These are phyloP conservation scores for Lyophyllum atratum DNA, from an alignment of 768 basidiomycete species.

Conservation along the genomic window DNA sequence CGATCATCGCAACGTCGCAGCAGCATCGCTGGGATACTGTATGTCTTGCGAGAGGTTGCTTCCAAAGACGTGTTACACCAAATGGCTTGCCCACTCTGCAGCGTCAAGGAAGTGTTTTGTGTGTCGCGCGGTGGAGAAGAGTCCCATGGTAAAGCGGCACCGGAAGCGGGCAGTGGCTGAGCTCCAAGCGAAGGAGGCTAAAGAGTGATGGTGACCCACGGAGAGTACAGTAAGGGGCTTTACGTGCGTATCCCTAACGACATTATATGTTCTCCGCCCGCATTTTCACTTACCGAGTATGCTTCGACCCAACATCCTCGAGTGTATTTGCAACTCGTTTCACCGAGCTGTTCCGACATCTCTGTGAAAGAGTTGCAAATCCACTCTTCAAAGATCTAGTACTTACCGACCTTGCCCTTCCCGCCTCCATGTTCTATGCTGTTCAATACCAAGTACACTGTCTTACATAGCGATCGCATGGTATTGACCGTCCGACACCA, in stretches of 20 bases:
- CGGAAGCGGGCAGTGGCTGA: too few species aligned
- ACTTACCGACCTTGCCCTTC: not conserved
- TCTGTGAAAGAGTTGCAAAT: not conserved
- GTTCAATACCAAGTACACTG: not conserved
- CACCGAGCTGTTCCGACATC: not conserved
- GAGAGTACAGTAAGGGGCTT: too few species aligned
- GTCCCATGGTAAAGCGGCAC: too few species aligned
- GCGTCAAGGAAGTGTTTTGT: not conserved
- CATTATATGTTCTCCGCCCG: too few species aligned
- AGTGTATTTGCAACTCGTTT: not conserved
- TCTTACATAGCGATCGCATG: too few species aligned
- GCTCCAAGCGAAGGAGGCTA: too few species aligned
- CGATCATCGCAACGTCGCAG: not conserved
- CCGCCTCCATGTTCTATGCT: not conserved
- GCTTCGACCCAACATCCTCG: not conserved
- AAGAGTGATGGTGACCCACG: too few species aligned
- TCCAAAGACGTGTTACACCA: not conserved
- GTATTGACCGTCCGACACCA: too few species aligned
- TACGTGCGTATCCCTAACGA: too few species aligned
- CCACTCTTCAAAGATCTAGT: not conserved
- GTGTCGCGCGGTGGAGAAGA: conserved; percentile 27
- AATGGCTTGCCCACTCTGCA: not conserved
- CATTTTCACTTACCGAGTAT: too few species aligned
- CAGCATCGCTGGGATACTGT: not conserved
- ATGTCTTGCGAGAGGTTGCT: not conserved